phyloP scores from a whole-genome alignment of 2,329 filamentous ascomycete species.

The Colletotrichum noveboracense region DNA sequence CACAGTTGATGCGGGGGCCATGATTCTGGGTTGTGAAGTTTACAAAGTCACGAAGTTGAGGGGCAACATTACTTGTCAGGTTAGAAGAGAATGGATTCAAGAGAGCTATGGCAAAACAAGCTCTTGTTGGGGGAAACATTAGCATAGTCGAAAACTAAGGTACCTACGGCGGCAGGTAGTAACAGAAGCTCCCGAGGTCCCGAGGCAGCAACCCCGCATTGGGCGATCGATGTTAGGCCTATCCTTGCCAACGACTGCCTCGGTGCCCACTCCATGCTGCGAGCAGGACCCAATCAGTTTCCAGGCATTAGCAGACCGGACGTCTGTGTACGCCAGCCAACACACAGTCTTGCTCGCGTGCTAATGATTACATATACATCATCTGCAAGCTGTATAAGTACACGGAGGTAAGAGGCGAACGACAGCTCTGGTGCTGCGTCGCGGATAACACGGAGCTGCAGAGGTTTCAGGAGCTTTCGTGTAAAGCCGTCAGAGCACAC shows the following conservation, averaged over 20 bases:
- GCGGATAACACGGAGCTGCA: background rate
- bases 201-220: conserved; percentile 15
- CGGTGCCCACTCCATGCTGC: background rate
- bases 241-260: background rate
- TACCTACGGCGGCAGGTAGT: background rate
- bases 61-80: too few species aligned
- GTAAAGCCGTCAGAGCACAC: background rate
- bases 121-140: background rate
- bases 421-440: background rate
- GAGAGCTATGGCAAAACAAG: background rate
- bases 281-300: background rate
- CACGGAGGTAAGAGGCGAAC: background rate
- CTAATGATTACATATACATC: background rate
- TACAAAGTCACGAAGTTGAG: background rate
- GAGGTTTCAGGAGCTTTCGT: background rate
- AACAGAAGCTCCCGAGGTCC: background rate
- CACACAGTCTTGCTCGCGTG: background rate
- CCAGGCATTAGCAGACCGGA: background rate
- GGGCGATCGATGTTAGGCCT: background rate
- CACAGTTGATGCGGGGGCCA: conserved; percentile 1
- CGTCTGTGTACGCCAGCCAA: background rate
- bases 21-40: background rate
- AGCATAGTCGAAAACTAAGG: background rate
- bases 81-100: accelerated
- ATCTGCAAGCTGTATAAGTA: background rate